Evolutionary conservation across 2,329 filamentous ascomycete genomes (phyloP).

Genomic region (Escovopsis weberi): DNA sequence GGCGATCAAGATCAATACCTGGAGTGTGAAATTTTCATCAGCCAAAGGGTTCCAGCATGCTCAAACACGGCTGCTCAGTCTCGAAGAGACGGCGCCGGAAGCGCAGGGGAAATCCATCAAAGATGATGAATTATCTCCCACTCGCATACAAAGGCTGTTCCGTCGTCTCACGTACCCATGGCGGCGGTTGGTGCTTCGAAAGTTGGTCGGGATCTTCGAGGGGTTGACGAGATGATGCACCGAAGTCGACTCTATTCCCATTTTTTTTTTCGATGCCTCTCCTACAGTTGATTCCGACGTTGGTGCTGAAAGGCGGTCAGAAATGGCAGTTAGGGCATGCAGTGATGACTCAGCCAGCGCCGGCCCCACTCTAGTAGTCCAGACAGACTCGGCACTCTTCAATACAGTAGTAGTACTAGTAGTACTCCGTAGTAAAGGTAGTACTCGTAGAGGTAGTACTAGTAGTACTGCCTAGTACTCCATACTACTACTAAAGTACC

Average conservation of each 20-base stretch:
- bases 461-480: too few species aligned
- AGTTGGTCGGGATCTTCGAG: constrained; percentile 22
- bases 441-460: too few species aligned
- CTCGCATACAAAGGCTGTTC: constrained; percentile 35
- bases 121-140: constrained; percentile 19
- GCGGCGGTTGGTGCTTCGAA: constrained; percentile 32
- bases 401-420: too few species aligned
- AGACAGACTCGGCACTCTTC: too few species aligned
- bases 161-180: constrained; percentile 43
- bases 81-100: constrained; percentile 10
- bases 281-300: too few species aligned
- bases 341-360: constrained; percentile 1
- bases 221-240: constrained; percentile 20
- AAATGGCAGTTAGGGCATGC: constrained; percentile 30
- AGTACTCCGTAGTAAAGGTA: too few species aligned
- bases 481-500: too few species aligned
- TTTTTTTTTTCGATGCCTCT: too few species aligned
- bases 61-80: constrained; percentile 28
- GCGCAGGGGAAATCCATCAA: constrained; percentile 6
- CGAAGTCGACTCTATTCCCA: constrained; percentile 7
- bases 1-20: constrained; percentile 60
- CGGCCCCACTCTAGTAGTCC: too few species aligned
- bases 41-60: constrained; percentile 50
- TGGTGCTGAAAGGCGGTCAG: constrained; percentile 22
- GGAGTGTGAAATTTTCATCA: constrained; percentile 39